Percentiles rank a stretch among this genome's conserved stretches.
Evolutionary conservation across 1,284 basidiomycete species (phyloP).

Genomic region (Abortiporus biennis): DNA sequence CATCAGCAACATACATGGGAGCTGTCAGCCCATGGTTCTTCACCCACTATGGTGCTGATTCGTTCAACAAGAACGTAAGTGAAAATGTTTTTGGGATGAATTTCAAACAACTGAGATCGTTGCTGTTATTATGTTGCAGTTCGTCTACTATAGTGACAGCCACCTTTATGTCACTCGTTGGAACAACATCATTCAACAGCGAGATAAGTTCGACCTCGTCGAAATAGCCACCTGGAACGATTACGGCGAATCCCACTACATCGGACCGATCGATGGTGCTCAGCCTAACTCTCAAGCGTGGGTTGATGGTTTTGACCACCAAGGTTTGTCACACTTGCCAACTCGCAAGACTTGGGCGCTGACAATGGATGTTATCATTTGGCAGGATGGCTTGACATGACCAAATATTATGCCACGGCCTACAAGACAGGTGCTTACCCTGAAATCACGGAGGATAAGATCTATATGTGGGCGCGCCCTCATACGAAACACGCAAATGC

Average conservation of each 20-base stretch:
- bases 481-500: slow-evolving; percentile 53
- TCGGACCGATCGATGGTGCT: slow-evolving; percentile 59
- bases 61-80: slow-evolving; percentile 78
- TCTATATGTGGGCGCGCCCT: slow-evolving; percentile 71
- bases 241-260: slow-evolving; percentile 33
- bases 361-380: slow-evolving; percentile 3
- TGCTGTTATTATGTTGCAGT: no score
- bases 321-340: slow-evolving; percentile 28
- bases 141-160: slow-evolving; percentile 46
- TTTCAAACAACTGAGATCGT: slow-evolving; percentile 2
- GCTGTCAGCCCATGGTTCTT: slow-evolving; percentile 59
- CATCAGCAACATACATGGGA: slow-evolving; percentile 20
- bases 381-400: slow-evolving; percentile 58
- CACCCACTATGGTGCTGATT: slow-evolving; percentile 62
- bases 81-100: background rate
- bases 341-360: background rate
- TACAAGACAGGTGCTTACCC: slow-evolving; percentile 76
- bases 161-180: slow-evolving; percentile 72
- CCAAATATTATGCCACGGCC: slow-evolving; percentile 63
- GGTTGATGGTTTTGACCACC: slow-evolving; percentile 30
- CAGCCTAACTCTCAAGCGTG: slow-evolving; percentile 42
- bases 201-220: slow-evolving; percentile 47
- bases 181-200: slow-evolving; percentile 60
- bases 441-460: slow-evolving; percentile 52
- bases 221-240: slow-evolving; percentile 37